Conservation (phyloP, 75 land plant species). For the Pinus tabuliformis region DNA sequence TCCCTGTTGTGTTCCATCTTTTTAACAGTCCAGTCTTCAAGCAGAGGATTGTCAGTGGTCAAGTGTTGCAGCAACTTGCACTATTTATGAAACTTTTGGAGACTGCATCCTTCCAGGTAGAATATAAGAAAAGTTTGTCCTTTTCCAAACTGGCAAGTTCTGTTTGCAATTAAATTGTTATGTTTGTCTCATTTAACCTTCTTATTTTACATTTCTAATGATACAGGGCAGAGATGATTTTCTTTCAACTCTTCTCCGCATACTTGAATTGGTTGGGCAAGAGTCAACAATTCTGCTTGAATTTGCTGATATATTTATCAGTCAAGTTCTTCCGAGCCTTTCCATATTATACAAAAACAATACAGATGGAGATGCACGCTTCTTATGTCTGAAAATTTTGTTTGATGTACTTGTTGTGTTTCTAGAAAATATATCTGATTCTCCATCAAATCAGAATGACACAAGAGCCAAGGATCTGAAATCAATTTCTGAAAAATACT, state of each 20-base stretch:
- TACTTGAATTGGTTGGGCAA: slow-evolving; percentile 80
- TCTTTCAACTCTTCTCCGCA: slow-evolving; percentile 77
- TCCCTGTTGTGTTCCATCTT: slow-evolving; percentile 85
- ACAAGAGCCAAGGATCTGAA: slow-evolving; percentile 50
- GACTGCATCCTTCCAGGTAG: slow-evolving; percentile 76
- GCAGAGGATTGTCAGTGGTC: slow-evolving; percentile 46
- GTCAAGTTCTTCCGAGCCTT: slow-evolving; percentile 78
- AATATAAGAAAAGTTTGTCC: background rate
- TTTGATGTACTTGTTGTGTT: slow-evolving; percentile 77
- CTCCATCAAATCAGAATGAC: slow-evolving; percentile 4
- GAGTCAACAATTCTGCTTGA: slow-evolving; percentile 58
- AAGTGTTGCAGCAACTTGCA: slow-evolving; percentile 71
- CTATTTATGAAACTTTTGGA: slow-evolving; percentile 64
- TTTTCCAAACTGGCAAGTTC: background rate
- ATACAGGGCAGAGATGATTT: slow-evolving; percentile 97
- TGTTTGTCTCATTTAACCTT: slow-evolving; percentile 4
- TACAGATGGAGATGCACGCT: slow-evolving; percentile 93
- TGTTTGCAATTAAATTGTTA: background rate
- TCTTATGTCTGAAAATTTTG: slow-evolving; percentile 85
- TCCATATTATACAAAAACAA: slow-evolving; percentile 82
- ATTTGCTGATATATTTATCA: slow-evolving; percentile 47
- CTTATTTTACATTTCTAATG: background rate
- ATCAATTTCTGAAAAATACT: slow-evolving; percentile 55
- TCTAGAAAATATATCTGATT: slow-evolving; percentile 49
- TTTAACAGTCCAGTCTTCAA: slow-evolving; percentile 79